Evolutionary conservation across 192 early-diverging fungal genomes (phyloP).

Genomic region (Umbelopsis sp.): DNA sequence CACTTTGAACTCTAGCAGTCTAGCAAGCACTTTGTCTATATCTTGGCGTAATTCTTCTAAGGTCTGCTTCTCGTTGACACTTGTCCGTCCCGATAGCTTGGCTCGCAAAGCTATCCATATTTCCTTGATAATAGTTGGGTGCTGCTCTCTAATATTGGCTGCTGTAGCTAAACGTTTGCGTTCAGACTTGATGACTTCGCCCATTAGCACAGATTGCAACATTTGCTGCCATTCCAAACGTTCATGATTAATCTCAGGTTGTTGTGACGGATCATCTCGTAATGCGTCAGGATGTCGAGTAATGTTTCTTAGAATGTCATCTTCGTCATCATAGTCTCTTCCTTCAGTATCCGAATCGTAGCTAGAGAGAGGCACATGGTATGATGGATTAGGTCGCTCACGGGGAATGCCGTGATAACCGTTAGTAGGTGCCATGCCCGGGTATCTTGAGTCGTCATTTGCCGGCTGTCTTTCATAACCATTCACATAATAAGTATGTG

Average conservation of each 20-base stretch:
- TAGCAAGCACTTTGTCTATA: constrained; percentile 55
- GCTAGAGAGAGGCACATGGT: neutral
- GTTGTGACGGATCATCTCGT: constrained; percentile 19
- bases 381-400: neutral
- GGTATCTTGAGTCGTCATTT: neutral
- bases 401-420: neutral
- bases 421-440: neutral
- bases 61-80: constrained; percentile 64
- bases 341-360: neutral
- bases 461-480: neutral
- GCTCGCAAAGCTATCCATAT: constrained; percentile 80
- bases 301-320: constrained; percentile 23
- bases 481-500: constrained; percentile 1
- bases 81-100: constrained; percentile 58
- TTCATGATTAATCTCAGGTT: constrained; percentile 57
- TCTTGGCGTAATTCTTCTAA: constrained; percentile 67
- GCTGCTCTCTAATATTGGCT: constrained; percentile 48
- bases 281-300: constrained; percentile 27
- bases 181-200: constrained; percentile 84
- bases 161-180: constrained; percentile 67
- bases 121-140: constrained; percentile 47
- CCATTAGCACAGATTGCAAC: constrained; percentile 77
- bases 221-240: constrained; percentile 86
- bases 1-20: constrained; percentile 64
- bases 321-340: constrained; percentile 18